Evolutionary conservation across 2,329 filamentous ascomycete species (phyloP).

Genomic region (Alternaria viburni): DNA sequence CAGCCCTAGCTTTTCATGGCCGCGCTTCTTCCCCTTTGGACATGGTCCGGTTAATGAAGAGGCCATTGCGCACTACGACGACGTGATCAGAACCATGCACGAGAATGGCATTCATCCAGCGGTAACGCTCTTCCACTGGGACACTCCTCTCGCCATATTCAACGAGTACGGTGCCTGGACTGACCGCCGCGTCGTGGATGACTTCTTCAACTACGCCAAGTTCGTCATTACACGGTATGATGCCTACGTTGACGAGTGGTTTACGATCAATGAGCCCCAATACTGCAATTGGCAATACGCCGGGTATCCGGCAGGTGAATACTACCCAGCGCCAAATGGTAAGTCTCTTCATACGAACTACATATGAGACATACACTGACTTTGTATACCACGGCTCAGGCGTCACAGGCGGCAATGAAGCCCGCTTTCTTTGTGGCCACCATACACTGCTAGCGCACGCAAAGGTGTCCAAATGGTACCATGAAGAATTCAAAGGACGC

Average conservation of each 20-base stretch:
- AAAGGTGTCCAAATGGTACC: conserved; percentile 54
- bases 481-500: conserved; percentile 53
- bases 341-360: background rate
- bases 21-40: conserved; percentile 49
- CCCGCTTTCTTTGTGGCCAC: conserved; percentile 55
- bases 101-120: conserved; percentile 44
- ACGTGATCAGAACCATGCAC: conserved; percentile 47
- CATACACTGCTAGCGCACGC: conserved; percentile 53
- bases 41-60: conserved; percentile 46
- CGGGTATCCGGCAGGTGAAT: conserved; percentile 52
- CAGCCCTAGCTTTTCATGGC: conserved; percentile 49
- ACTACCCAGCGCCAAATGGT: conserved; percentile 54
- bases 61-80: conserved; percentile 49
- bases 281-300: conserved; percentile 59
- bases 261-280: conserved; percentile 52
- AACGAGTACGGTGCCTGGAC: conserved; percentile 52
- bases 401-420: conserved; percentile 48
- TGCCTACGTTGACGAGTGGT: conserved; percentile 50
- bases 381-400: conserved; percentile 1
- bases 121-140: conserved; percentile 53
- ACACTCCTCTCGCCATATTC: conserved; percentile 52
- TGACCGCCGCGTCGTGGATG: conserved; percentile 48
- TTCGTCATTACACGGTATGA: conserved; percentile 52
- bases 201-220: conserved; percentile 53
- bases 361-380: background rate